Conservation (phyloP, 371 early-diverging fungal genomes). For the Mucor ambiguus region DNA sequence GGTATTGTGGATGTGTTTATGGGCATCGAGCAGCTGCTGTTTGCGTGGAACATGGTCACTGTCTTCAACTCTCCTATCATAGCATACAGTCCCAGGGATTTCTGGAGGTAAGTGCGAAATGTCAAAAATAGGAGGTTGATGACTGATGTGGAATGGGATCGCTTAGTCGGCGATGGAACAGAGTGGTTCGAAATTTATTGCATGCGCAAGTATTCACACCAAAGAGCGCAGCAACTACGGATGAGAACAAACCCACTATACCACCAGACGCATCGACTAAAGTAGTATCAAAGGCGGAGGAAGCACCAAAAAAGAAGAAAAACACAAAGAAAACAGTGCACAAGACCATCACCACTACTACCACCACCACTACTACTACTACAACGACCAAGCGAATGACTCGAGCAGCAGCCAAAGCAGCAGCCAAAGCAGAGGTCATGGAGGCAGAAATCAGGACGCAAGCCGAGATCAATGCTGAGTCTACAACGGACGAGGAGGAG, state of each 20-base stretch:
- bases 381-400: neutral
- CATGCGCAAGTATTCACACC: slow-evolving; percentile 26
- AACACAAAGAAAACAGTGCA: neutral
- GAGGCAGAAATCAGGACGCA: neutral
- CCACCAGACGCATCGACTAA: neutral
- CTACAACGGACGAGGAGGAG: neutral
- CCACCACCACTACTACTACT: neutral
- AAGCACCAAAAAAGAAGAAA: neutral
- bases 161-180: slow-evolving; percentile 45
- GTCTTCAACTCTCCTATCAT: slow-evolving; percentile 38
- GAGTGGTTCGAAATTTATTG: slow-evolving; percentile 32
- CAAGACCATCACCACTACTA: neutral
- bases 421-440: neutral
- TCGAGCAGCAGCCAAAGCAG: neutral
- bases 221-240: neutral
- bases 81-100: slow-evolving; percentile 40
- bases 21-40: slow-evolving; percentile 25
- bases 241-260: neutral
- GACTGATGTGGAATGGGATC: neutral
- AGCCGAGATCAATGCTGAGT: neutral
- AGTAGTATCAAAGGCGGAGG: neutral
- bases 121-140: neutral
- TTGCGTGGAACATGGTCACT: slow-evolving; percentile 27
- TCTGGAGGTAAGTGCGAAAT: slow-evolving; percentile 37
- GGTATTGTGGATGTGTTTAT: slow-evolving; percentile 30